phyloP scores from a whole-genome alignment of 257 asterid species.

The Paraleonurus japonicus region DNA sequence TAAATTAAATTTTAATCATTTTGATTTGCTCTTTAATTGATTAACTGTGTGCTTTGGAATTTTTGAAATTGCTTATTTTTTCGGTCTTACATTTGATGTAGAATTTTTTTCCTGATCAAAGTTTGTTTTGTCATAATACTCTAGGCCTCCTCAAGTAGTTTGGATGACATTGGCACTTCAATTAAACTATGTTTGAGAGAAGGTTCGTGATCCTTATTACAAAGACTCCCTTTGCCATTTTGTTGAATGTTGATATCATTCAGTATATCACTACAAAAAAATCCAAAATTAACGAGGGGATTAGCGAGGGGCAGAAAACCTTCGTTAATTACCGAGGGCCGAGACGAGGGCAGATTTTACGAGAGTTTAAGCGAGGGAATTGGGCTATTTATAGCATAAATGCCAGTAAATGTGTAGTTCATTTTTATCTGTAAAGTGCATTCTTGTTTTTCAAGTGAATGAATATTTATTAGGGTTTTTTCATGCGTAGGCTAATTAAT shows the following conservation, averaged over 20 bases:
- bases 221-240: background rate
- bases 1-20: conserved; percentile 3
- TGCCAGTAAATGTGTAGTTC: background rate
- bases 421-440: conserved; percentile 10
- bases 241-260: conserved; percentile 10
- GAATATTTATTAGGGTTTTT: background rate
- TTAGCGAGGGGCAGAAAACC: too few species aligned
- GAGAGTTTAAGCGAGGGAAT: too few species aligned
- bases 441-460: background rate
- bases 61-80: background rate
- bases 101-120: conserved; percentile 12
- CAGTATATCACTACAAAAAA: too few species aligned
- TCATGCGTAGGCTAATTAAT: background rate
- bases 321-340: too few species aligned
- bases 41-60: background rate
- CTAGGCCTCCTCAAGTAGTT: conserved; percentile 39
- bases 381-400: background rate
- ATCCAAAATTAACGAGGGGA: too few species aligned
- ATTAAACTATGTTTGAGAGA: conserved; percentile 74
- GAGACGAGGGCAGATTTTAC: too few species aligned
- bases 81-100: background rate
- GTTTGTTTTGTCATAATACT: conserved; percentile 11
- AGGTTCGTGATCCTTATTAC: conserved; percentile 47
- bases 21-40: background rate
- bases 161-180: conserved; percentile 64